Evolutionary conservation across 2,329 filamentous ascomycete species (phyloP).

Genomic region (Pseudogymnoascus sp.): DNA sequence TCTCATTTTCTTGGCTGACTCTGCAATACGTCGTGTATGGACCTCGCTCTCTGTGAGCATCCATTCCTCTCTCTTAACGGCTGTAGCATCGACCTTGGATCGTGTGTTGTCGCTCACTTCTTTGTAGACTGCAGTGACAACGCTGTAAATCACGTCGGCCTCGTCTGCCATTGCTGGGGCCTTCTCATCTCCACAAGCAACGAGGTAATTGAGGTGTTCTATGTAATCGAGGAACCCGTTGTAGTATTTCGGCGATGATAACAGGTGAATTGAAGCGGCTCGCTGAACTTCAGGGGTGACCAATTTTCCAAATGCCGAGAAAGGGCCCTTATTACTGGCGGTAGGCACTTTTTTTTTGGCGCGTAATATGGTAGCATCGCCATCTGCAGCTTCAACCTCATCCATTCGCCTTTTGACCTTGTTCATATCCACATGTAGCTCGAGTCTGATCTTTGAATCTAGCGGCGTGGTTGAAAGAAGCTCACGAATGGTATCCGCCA

Average conservation of each 20-base stretch:
- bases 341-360: not conserved
- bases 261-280: not conserved
- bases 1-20: not conserved
- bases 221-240: slow-evolving; percentile 2
- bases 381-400: not conserved
- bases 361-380: not conserved
- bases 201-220: not conserved
- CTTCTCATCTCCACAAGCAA: not conserved
- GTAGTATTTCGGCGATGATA: slow-evolving; percentile 2
- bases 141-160: not conserved
- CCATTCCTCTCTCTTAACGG: not conserved
- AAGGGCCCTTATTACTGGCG: not conserved
- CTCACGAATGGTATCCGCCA: not conserved
- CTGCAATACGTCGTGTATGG: not conserved
- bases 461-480: not conserved
- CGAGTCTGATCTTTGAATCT: not conserved
- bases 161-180: not conserved
- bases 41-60: not conserved
- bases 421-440: slow-evolving; percentile 3
- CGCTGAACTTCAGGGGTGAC: not conserved
- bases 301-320: not conserved
- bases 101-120: not conserved
- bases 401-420: not conserved
- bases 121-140: not conserved
- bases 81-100: not conserved